Evolutionary conservation across 1,139 yeast genomes (phyloP).

Genomic region (Zygoascus meyerae): DNA sequence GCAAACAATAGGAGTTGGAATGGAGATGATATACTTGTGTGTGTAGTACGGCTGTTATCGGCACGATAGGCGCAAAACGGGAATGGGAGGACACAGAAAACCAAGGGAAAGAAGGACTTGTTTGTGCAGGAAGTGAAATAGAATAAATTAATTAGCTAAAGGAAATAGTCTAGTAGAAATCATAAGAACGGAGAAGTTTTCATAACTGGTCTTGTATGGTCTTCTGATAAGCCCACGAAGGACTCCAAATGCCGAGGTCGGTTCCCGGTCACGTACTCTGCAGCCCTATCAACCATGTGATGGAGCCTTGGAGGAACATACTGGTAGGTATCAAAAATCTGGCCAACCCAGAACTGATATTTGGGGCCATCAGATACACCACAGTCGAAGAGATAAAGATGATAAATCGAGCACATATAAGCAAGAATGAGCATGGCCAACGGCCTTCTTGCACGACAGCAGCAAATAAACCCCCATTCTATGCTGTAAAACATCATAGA

Average conservation of each 20-base stretch:
- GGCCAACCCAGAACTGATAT: not conserved
- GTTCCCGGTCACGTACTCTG: not conserved
- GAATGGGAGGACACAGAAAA: too few relatives aligned
- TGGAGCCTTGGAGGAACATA: conserved; percentile 4
- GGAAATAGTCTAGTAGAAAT: too few relatives aligned
- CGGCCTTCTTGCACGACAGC: conserved; percentile 2
- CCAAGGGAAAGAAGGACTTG: too few relatives aligned
- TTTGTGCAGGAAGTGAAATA: too few relatives aligned
- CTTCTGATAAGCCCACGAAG: not conserved
- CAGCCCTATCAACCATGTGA: not conserved
- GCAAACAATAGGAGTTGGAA: too few relatives aligned
- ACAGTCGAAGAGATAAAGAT: not conserved
- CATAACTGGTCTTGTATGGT: too few relatives aligned
- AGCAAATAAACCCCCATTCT: not conserved
- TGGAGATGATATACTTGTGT: too few relatives aligned
- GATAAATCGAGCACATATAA: not conserved
- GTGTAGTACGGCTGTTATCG: too few relatives aligned
- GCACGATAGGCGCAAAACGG: too few relatives aligned
- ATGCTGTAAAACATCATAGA: conserved; percentile 1
- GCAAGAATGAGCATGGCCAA: conserved; percentile 3
- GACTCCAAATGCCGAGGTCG: not conserved
- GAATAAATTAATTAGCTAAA: too few relatives aligned
- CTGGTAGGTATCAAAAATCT: conserved; percentile 1
- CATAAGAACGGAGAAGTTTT: too few relatives aligned
- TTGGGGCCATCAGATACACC: not conserved